phyloP scores from a whole-genome alignment of 345 rosid genomes.

The Heritiera littoralis region DNA sequence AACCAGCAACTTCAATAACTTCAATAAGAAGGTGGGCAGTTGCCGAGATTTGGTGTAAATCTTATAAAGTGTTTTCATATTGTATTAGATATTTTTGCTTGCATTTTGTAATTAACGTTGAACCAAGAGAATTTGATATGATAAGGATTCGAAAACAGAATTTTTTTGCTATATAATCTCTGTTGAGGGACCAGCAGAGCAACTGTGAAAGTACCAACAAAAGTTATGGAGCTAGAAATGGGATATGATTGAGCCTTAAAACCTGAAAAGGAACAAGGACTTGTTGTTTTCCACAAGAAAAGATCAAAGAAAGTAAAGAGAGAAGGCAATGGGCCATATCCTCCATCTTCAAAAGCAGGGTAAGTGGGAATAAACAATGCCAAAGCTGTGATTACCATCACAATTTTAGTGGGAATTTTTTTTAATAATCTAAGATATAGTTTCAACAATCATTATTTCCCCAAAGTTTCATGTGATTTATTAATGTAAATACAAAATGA shows the following conservation, averaged over 20 bases:
- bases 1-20: background rate
- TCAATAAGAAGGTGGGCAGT: background rate
- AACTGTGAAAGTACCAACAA: background rate
- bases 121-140: no score
- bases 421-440: background rate
- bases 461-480: constrained; percentile 2
- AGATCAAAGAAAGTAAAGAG: constrained; percentile 1
- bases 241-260: constrained; percentile 18
- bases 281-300: constrained; percentile 22
- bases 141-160: no score
- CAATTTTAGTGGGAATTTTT: constrained; percentile 19
- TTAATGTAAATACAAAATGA: background rate
- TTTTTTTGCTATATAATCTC: background rate
- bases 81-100: no score
- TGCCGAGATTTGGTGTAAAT: background rate
- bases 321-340: constrained; percentile 26
- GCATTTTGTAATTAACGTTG: no score
- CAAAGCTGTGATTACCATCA: constrained; percentile 32
- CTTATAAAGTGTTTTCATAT: no score
- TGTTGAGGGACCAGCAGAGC: background rate
- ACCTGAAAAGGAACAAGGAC: constrained; percentile 14
- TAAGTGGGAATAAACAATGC: constrained; percentile 29
- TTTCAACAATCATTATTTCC: constrained; percentile 12
- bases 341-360: constrained; percentile 12
- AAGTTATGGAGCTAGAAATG: constrained; percentile 16